Conservation (phyloP, 108 stramenopile species). For the Aurantiochytrium sp. region DNA sequence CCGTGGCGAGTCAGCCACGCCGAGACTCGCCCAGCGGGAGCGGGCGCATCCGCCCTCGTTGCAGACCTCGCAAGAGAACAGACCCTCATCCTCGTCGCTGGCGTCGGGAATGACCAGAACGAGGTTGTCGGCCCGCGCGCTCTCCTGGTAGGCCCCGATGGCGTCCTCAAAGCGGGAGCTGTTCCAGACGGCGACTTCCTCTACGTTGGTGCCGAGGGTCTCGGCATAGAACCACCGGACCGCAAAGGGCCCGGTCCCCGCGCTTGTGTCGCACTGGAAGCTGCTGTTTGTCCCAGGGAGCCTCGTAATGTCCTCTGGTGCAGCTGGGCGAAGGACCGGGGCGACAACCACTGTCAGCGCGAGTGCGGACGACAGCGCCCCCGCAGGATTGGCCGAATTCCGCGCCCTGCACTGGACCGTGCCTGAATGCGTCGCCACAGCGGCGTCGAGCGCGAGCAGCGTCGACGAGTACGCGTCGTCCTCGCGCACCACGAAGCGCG, state of each 20-base stretch:
- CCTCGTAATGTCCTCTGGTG: not conserved
- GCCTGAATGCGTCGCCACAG: not conserved
- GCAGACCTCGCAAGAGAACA: constrained; percentile 15
- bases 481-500: not conserved
- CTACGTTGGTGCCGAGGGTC: not conserved
- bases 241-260: not conserved
- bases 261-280: not conserved
- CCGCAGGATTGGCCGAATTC: not conserved
- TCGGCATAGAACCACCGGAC: not conserved
- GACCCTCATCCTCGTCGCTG: not conserved
- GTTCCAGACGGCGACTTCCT: not conserved
- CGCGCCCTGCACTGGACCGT: not conserved
- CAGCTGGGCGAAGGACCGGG: not conserved
- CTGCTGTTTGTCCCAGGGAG: not conserved
- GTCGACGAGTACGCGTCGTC: not conserved
- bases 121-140: not conserved
- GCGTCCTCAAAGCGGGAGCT: not conserved
- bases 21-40: constrained; percentile 7
- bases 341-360: not conserved
- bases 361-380: not conserved
- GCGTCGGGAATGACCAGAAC: not conserved
- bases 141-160: not conserved
- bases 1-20: not conserved
- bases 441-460: not conserved
- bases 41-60: constrained; percentile 3